Evolutionary conservation across 2,329 filamentous ascomycete species (phyloP).

Genomic region (Talaromyces sp.): DNA sequence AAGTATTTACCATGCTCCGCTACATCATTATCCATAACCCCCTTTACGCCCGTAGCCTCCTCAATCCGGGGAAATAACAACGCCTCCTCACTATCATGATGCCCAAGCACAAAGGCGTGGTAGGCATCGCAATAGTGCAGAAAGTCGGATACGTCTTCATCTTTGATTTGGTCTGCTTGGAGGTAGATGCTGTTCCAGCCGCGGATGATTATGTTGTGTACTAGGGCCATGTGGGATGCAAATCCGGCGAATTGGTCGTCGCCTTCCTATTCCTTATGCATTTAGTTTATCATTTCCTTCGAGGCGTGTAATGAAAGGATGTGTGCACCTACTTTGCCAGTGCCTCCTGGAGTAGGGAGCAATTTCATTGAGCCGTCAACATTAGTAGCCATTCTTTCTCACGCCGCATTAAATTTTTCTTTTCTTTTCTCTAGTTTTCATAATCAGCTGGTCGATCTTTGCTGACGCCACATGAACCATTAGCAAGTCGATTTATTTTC

Average conservation of each 20-base stretch:
- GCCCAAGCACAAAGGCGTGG: slow-evolving; percentile 31
- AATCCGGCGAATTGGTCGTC: not conserved
- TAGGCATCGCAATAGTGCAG: slow-evolving; percentile 31
- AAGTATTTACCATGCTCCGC: slow-evolving; percentile 26
- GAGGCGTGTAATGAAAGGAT: too few species aligned
- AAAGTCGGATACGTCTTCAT: slow-evolving; percentile 26
- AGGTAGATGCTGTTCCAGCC: slow-evolving; percentile 35
- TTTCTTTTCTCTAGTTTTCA: too few species aligned
- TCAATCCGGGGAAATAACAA: slow-evolving; percentile 33
- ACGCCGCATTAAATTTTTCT: too few species aligned
- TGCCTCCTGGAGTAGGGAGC: too few species aligned
- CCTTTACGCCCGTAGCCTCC: slow-evolving; percentile 24
- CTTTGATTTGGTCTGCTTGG: slow-evolving; percentile 18
- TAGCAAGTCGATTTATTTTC: too few species aligned
- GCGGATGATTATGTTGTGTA: slow-evolving; percentile 36
- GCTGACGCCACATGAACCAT: too few species aligned
- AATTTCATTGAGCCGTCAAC: too few species aligned
- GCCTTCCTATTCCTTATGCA: too few species aligned
- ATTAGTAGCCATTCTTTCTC: too few species aligned
- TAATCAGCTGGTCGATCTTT: too few species aligned
- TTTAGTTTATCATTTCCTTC: too few species aligned
- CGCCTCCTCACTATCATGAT: slow-evolving; percentile 33
- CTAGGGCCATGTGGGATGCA: slow-evolving; percentile 28
- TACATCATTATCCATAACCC: slow-evolving; percentile 32
- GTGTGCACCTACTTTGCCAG: too few species aligned